Percentiles rank a stretch among this genome's conserved stretches.
Conservation (phyloP, 305 asterid species). For the Stenogyne calaminthoides region DNA sequence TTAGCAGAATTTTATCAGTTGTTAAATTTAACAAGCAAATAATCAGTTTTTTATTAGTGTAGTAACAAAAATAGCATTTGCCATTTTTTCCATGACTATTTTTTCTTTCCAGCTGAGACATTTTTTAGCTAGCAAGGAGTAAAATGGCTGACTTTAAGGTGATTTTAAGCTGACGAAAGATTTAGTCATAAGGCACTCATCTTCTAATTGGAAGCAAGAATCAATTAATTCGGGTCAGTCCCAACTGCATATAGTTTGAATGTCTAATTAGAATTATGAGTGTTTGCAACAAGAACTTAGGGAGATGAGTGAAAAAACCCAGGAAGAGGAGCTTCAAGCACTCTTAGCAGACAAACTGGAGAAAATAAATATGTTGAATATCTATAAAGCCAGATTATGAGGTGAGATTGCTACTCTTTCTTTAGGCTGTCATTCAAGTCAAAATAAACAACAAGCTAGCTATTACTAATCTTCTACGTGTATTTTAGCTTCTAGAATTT, state of each 20-base stretch:
- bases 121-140: slow-evolving; percentile 48
- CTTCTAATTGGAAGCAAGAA: slow-evolving; percentile 9
- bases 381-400: slow-evolving; percentile 64
- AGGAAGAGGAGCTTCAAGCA: slow-evolving; percentile 71
- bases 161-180: slow-evolving; percentile 18
- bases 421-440: slow-evolving; percentile 23
- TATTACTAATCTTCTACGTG: neutral
- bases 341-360: slow-evolving; percentile 70
- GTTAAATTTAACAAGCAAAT: neutral
- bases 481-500: neutral
- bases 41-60: neutral
- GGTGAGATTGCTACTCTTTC: slow-evolving; percentile 41
- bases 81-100: slow-evolving; percentile 25
- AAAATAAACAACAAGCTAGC: neutral
- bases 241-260: slow-evolving; percentile 2
- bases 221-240: neutral
- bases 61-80: slow-evolving; percentile 14
- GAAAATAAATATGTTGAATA: slow-evolving; percentile 69
- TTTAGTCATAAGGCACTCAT: neutral
- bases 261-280: slow-evolving; percentile 20
- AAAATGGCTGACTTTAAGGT: slow-evolving; percentile 50
- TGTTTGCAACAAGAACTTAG: slow-evolving; percentile 62
- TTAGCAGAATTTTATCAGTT: too few species aligned
- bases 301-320: slow-evolving; percentile 53
- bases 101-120: slow-evolving; percentile 52